Conservation (phyloP, 1,284 basidiomycete genomes). For the Apiotrichum akiyoshidainum region DNA sequence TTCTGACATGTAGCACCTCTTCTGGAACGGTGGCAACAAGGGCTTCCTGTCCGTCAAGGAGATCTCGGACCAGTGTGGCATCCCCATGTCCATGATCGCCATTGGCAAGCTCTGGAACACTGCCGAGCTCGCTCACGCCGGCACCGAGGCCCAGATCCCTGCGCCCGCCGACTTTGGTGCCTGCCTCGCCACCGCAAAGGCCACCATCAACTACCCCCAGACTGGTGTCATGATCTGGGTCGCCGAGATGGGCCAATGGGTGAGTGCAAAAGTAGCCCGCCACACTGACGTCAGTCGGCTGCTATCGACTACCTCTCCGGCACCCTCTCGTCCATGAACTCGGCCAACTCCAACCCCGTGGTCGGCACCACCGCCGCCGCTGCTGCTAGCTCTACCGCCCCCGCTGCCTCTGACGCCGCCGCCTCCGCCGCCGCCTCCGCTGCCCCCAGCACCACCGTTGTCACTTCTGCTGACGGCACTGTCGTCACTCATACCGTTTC, state of each 20-base stretch:
- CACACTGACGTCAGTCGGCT: conserved; percentile 1
- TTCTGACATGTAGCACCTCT: too few species aligned
- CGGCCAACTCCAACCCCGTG: conserved; percentile 1
- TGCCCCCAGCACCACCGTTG: too few species aligned
- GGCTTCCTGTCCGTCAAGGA: background rate
- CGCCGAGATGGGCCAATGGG: conserved; percentile 15
- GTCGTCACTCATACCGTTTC: too few species aligned
- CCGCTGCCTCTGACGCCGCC: background rate
- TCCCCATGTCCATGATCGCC: conserved; percentile 15
- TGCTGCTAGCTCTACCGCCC: background rate
- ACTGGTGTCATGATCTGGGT: conserved; percentile 24
- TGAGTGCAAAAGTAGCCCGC: background rate
- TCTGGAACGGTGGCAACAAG: background rate
- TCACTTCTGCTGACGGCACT: too few species aligned
- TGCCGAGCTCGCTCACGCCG: conserved; percentile 12
- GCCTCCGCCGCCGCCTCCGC: background rate
- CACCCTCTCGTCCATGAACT: conserved; percentile 6
- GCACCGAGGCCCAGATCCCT: conserved; percentile 12
- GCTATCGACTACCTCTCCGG: conserved; percentile 13
- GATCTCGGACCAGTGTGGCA: conserved; percentile 17
- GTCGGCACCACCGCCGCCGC: background rate
- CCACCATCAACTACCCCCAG: conserved; percentile 7
- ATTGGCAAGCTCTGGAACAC: conserved; percentile 20
- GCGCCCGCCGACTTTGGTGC: conserved; percentile 11
- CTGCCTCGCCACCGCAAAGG: conserved; percentile 17